Evolutionary conservation across 257 asterid species (phyloP), one percentile per base, ranked within the genome.

Genomic region (Solanum pennellii): DNA sequence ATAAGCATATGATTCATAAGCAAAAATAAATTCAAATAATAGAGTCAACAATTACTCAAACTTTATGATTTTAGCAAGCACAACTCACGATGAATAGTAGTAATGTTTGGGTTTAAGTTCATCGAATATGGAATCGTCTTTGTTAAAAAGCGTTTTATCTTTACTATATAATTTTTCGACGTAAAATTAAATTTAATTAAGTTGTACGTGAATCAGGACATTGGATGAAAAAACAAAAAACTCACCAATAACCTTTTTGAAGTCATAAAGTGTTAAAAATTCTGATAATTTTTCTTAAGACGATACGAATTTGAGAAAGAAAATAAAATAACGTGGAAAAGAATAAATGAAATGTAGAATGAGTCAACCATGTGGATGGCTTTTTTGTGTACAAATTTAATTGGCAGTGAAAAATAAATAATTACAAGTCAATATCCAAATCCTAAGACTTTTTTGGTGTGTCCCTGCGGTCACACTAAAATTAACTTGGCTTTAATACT

Each of bases 111-210:
- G 2, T 52, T 52, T 52, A 52, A 52, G 9, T 52, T 0, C 3
- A 2, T 1, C 6, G 3, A 16, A 1, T 16, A 16, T 20, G 23
- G 0, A 41, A 2, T 52, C 4, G 4, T 9, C 23, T 2, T 52
- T 52, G 3, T 52, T 52, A 52, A 1, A 41, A 2, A 41, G 3
- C 3, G 3, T 7, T 39, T 41, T 41, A 41, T 1, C 6, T 7
- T 39, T 7, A 7, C 1, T 39, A 7, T 37, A 6, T 1, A 1
- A 0, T 0, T 7, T 39, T 39, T 1, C 0, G 0, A 52, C 1
- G 10, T 1, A 0, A 16, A 16, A 6, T 18, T 3, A 18, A 16
- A 52, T 52, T 52, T 2, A 16, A 16, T 16, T 6, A 0, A 23
- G 0, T 23, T 16, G 4, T 52, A 52, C 18, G 7, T 52, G 10